Conservation (phyloP, 495 filamentous ascomycete genomes). For the Aspergillus indologenus region DNA sequence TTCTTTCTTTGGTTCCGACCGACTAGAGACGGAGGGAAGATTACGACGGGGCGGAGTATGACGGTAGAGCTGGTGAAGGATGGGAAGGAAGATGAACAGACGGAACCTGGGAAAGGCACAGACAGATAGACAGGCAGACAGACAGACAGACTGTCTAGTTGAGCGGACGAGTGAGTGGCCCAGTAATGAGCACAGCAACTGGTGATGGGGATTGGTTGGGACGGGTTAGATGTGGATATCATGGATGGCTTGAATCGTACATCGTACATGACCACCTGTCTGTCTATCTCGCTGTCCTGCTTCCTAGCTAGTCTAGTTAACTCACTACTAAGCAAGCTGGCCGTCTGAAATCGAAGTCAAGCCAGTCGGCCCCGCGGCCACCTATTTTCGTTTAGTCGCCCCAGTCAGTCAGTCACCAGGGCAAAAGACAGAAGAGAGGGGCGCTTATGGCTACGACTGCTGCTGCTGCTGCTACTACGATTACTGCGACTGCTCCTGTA, state of each 20-base stretch:
- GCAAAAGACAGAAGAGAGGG: neutral
- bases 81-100: neutral
- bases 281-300: too few relatives aligned
- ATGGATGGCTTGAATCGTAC: conserved; percentile 1
- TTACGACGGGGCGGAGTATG: conserved; percentile 16
- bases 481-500: neutral
- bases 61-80: conserved; percentile 8
- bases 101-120: conserved; percentile 7
- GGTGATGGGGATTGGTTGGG: conserved; percentile 1
- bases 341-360: neutral
- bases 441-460: neutral
- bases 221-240: neutral
- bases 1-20: neutral
- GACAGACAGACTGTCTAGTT: too few relatives aligned
- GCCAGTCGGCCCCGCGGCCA: conserved; percentile 2
- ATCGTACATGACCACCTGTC: neutral
- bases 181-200: too few relatives aligned
- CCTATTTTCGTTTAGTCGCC: neutral
- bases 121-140: neutral
- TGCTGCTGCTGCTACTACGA: neutral
- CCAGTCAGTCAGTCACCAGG: neutral
- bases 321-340: neutral
- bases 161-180: neutral
- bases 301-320: neutral
- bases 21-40: neutral